phyloP scores from a whole-genome alignment of 768 basidiomycete genomes.

The Tulasnella sp. region DNA sequence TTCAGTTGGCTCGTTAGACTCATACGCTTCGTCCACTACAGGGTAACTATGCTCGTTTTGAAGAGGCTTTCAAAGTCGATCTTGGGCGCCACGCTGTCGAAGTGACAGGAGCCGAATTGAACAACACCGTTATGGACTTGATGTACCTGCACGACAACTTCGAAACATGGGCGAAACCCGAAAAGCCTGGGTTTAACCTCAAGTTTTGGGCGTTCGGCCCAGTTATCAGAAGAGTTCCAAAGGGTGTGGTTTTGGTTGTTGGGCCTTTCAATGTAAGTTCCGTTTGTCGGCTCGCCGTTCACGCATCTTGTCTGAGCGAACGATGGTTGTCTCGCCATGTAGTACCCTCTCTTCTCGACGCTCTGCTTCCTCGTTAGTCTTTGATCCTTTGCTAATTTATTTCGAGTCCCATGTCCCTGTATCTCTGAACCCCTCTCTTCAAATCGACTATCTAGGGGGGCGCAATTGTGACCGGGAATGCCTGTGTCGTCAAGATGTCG shows the following conservation, averaged over 20 bases:
- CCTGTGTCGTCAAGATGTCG: conserved; percentile 70
- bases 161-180: conserved; percentile 69
- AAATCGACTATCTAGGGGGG: conserved; percentile 36
- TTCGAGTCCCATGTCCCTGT: no score
- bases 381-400: no score
- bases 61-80: conserved; percentile 55
- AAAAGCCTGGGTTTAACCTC: conserved; percentile 49
- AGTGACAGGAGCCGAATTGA: conserved; percentile 58
- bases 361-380: conserved; percentile 46
- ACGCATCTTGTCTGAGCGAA: neutral
- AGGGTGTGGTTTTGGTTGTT: conserved; percentile 38
- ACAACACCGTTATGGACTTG: conserved; percentile 50
- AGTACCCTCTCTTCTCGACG: conserved; percentile 52
- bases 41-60: conserved; percentile 59
- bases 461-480: conserved; percentile 75
- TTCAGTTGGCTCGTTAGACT: neutral
- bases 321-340: conserved; percentile 53
- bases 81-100: conserved; percentile 63
- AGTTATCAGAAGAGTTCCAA: conserved; percentile 41
- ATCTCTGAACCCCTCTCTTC: neutral
- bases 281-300: neutral
- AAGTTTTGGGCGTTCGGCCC: neutral
- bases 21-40: neutral
- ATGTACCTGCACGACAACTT: conserved; percentile 56
- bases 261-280: conserved; percentile 34